Percentiles rank a stretch among this genome's conserved stretches.
phyloP scores from a whole-genome alignment of 805 yeast genomes.

The Nakazawaea holstii region DNA sequence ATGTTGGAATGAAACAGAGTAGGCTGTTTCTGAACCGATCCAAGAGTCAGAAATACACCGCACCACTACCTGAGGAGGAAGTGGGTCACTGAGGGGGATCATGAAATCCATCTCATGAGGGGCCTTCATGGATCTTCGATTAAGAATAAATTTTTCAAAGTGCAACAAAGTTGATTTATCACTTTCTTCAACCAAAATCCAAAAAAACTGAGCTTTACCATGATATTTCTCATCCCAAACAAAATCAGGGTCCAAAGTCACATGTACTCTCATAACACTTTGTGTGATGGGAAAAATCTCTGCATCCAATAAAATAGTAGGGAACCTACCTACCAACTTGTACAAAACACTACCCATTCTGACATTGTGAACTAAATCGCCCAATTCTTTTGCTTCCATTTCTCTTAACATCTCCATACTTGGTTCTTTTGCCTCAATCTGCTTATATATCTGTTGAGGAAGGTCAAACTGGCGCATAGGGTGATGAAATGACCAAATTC shows the following conservation, averaged over 20 bases:
- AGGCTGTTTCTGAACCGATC: slow-evolving; percentile 79
- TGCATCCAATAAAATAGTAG: slow-evolving; percentile 66
- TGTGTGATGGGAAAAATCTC: slow-evolving; percentile 86
- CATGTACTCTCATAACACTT: slow-evolving; percentile 78
- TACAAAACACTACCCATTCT: slow-evolving; percentile 65
- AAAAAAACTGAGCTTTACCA: slow-evolving; percentile 80
- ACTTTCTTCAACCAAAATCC: slow-evolving; percentile 90
- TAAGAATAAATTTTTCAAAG: slow-evolving; percentile 72
- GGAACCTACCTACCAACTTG: slow-evolving; percentile 64
- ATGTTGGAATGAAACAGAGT: slow-evolving; percentile 83
- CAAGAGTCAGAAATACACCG: slow-evolving; percentile 79
- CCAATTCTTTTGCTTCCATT: slow-evolving; percentile 70
- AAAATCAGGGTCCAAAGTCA: slow-evolving; percentile 68
- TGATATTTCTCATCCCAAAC: slow-evolving; percentile 80
- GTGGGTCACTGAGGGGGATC: slow-evolving; percentile 84
- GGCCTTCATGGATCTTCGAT: slow-evolving; percentile 45
- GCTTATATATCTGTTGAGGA: slow-evolving; percentile 58
- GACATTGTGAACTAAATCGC: slow-evolving; percentile 82
- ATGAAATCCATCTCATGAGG: slow-evolving; percentile 81
- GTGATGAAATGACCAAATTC: slow-evolving; percentile 87
- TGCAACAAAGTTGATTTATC: slow-evolving; percentile 70
- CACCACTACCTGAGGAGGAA: slow-evolving; percentile 84
- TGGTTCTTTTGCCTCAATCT: slow-evolving; percentile 58
- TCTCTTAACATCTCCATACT: slow-evolving; percentile 70
- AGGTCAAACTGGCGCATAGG: slow-evolving; percentile 85